Percentiles rank a stretch among this genome's conserved stretches.
Conservation (phyloP, 352 stramenopile genomes). For the Phytopythium boreale region DNA sequence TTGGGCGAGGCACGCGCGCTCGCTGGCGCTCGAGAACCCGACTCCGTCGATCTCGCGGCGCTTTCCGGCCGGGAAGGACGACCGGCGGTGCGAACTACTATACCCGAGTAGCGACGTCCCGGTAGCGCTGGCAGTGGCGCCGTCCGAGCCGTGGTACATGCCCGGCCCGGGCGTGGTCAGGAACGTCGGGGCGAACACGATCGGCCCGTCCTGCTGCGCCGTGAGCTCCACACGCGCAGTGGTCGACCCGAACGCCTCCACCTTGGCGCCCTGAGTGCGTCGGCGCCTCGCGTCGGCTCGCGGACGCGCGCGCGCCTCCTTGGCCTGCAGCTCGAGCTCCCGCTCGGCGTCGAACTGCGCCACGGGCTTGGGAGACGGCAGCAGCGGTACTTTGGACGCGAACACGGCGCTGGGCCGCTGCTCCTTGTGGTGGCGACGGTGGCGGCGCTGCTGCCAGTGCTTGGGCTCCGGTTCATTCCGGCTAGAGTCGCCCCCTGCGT, state of each 20-base stretch:
- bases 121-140: background rate
- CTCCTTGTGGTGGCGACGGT: background rate
- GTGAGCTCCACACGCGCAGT: conserved; percentile 48
- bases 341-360: conserved; percentile 52
- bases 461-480: background rate
- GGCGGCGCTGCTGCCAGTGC: background rate
- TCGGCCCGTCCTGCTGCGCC: conserved; percentile 55
- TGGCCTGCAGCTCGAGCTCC: conserved; percentile 55
- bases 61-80: background rate
- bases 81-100: background rate
- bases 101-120: background rate
- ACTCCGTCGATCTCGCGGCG: conserved; percentile 29
- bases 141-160: conserved; percentile 28
- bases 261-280: conserved; percentile 21
- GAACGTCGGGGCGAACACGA: conserved; percentile 40
- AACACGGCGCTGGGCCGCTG: conserved; percentile 61
- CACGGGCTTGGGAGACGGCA: conserved; percentile 37
- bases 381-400: conserved; percentile 71
- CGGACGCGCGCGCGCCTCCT: conserved; percentile 39
- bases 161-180: conserved; percentile 55
- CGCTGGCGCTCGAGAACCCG: conserved; percentile 63
- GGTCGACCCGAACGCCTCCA: conserved; percentile 72
- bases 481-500: background rate
- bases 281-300: conserved; percentile 19
- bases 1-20: conserved; percentile 56